A percentile compares a stretch with the other conserved stretches of the same genome.
Evolutionary conservation across 2,329 filamentous ascomycete genomes (phyloP).

Genomic region (Hymenoscyphus linearis): DNA sequence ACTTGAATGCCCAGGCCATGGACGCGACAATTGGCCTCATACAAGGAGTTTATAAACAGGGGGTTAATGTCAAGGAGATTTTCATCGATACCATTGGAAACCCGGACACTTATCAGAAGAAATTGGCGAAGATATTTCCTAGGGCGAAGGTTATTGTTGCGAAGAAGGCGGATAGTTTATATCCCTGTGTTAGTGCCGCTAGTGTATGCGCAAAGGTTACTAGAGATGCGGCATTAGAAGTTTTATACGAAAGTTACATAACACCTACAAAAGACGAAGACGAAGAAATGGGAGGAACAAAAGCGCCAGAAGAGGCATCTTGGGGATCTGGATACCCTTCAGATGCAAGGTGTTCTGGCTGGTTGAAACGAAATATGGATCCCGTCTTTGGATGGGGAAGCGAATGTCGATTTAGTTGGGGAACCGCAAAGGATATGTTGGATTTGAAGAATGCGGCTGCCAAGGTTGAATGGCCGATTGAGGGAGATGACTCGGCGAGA

Average conservation of each 20-base stretch:
- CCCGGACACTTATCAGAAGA: slow-evolving; percentile 77
- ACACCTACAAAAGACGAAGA: slow-evolving; percentile 28
- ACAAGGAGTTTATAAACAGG: slow-evolving; percentile 65
- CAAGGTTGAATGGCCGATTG: slow-evolving; percentile 77
- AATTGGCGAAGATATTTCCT: slow-evolving; percentile 79
- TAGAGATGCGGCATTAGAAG: slow-evolving; percentile 80
- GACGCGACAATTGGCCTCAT: slow-evolving; percentile 86
- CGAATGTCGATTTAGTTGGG: slow-evolving; percentile 94
- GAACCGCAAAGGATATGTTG: slow-evolving; percentile 87
- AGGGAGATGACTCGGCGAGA: slow-evolving; percentile 61
- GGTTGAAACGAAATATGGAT: slow-evolving; percentile 84
- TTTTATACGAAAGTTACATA: slow-evolving; percentile 50
- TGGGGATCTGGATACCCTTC: slow-evolving; percentile 96
- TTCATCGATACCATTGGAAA: slow-evolving; percentile 93
- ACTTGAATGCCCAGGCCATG: slow-evolving; percentile 93
- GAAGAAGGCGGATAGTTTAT: slow-evolving; percentile 89
- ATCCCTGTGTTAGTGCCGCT: slow-evolving; percentile 87
- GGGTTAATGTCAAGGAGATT: slow-evolving; percentile 81
- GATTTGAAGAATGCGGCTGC: slow-evolving; percentile 56
- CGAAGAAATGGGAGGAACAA: slow-evolving; percentile 19
- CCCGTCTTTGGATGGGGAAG: slow-evolving; percentile 91
- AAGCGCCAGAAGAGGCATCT: slow-evolving; percentile 36
- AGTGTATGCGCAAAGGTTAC: slow-evolving; percentile 96
- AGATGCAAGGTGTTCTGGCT: slow-evolving; percentile 72
- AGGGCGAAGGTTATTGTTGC: slow-evolving; percentile 68